phyloP scores from a whole-genome alignment of 805 yeast species.

The Pichia gijzeniarum region DNA sequence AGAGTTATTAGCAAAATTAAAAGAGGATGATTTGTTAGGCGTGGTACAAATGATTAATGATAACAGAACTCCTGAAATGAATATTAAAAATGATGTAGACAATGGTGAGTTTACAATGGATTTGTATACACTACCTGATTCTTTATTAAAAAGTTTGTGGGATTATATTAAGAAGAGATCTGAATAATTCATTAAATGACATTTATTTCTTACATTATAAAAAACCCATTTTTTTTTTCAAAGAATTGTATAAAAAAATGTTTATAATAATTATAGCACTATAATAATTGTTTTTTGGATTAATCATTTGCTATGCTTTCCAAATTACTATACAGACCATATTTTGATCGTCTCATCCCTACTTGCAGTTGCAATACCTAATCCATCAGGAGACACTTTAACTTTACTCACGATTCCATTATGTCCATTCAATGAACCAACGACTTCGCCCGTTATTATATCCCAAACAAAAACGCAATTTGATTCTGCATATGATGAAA shows the following conservation, averaged over 20 bases:
- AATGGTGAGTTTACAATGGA: conserved; percentile 98
- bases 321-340: conserved; percentile 45
- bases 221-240: not conserved
- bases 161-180: conserved; percentile 79
- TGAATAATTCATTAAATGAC: conserved; percentile 14
- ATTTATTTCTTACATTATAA: not conserved
- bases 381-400: conserved; percentile 64
- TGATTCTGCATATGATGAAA: conserved; percentile 68
- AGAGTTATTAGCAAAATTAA: conserved; percentile 77
- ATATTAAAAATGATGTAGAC: conserved; percentile 89
- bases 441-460: conserved; percentile 52
- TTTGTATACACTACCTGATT: conserved; percentile 86
- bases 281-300: too few species aligned
- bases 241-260: not conserved
- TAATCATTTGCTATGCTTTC: too few species aligned
- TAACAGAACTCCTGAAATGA: conserved; percentile 91
- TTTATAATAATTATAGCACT: not conserved
- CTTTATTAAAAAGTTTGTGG: conserved; percentile 85
- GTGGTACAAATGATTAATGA: conserved; percentile 98
- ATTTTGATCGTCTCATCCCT: conserved; percentile 72
- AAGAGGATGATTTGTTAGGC: conserved; percentile 87
- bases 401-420: conserved; percentile 56
- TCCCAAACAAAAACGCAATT: conserved; percentile 74
- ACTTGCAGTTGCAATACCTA: conserved; percentile 70
- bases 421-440: conserved; percentile 65